phyloP scores from a whole-genome alignment of 352 stramenopile genomes.

The Globisporangium spinosum region DNA sequence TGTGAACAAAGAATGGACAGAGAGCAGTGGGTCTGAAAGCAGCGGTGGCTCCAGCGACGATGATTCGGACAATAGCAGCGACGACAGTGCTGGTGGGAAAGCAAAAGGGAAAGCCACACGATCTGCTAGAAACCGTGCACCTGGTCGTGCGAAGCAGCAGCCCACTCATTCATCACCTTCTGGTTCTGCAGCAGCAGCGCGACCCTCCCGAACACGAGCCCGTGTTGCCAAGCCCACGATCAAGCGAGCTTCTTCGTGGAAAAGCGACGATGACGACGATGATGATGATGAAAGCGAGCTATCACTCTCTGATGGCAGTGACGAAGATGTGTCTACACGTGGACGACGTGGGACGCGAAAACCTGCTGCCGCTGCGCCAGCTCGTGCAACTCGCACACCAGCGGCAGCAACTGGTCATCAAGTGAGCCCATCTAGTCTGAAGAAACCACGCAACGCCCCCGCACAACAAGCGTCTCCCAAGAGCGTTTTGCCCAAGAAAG shows the following conservation, averaged over 20 bases:
- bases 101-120: conserved; percentile 25
- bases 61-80: conserved; percentile 39
- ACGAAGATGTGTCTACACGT: conserved; percentile 4
- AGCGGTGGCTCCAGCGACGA: conserved; percentile 52
- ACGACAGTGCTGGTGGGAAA: conserved; percentile 19
- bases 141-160: conserved; percentile 20
- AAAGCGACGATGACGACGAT: conserved; percentile 15
- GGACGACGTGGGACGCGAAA: conserved; percentile 5
- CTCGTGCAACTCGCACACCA: conserved; percentile 2
- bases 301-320: conserved; percentile 8
- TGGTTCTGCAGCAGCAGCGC: conserved; percentile 3
- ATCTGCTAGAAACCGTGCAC: conserved; percentile 18
- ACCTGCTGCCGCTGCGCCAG: background rate
- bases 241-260: conserved; percentile 8
- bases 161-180: conserved; percentile 14
- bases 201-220: conserved; percentile 12
- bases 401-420: background rate
- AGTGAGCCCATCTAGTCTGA: background rate
- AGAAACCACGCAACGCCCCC: background rate
- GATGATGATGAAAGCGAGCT: conserved; percentile 7
- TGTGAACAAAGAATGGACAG: conserved; percentile 60
- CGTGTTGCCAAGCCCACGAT: conserved; percentile 2
- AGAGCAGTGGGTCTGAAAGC: conserved; percentile 58
- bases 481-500: background rate
- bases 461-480: conserved; percentile 9